A percentile compares a stretch with the other conserved stretches of the same genome.
Evolutionary conservation across 2,329 filamentous ascomycete genomes (phyloP).

Genomic region (Colletotrichum ledebouriae): DNA sequence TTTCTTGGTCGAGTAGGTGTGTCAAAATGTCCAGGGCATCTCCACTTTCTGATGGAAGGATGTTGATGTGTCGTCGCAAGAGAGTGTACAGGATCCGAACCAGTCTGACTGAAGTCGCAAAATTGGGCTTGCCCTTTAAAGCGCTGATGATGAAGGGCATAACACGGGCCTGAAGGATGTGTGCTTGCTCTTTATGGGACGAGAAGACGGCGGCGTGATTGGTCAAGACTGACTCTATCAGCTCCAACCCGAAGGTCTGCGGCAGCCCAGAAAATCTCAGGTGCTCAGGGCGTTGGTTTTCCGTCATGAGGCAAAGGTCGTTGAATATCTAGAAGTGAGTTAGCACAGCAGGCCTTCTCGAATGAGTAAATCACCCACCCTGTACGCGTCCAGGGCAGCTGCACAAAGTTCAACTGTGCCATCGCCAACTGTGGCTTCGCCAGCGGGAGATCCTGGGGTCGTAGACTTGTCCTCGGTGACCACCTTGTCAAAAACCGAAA

Average conservation of each 20-base stretch:
- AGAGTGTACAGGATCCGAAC: constrained; percentile 87
- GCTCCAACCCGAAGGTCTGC: constrained; percentile 87
- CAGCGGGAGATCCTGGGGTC: constrained; percentile 69
- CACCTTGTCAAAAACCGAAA: constrained; percentile 94
- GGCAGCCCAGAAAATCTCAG: constrained; percentile 83
- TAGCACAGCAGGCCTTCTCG: constrained; percentile 20
- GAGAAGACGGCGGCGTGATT: constrained; percentile 88
- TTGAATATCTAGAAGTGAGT: constrained; percentile 75
- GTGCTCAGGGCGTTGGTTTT: constrained; percentile 86
- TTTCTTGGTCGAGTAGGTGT: constrained; percentile 89
- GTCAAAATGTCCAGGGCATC: constrained; percentile 86
- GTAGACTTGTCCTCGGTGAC: constrained; percentile 77
- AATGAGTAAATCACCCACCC: constrained; percentile 59
- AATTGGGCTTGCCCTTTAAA: constrained; percentile 82
- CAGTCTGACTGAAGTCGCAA: constrained; percentile 85
- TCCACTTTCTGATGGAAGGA: constrained; percentile 83
- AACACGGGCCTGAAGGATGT: constrained; percentile 81
- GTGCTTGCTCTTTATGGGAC: constrained; percentile 82
- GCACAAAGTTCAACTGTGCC: constrained; percentile 76
- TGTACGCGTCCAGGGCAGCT: constrained; percentile 87
- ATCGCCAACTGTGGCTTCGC: constrained; percentile 76
- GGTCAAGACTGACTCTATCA: constrained; percentile 90
- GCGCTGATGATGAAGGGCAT: constrained; percentile 87
- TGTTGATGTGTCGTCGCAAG: constrained; percentile 80
- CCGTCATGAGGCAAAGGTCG: constrained; percentile 89